Evolutionary conservation across 2,329 filamentous ascomycete species (phyloP).

Genomic region (Sordariomycetes sp.): DNA sequence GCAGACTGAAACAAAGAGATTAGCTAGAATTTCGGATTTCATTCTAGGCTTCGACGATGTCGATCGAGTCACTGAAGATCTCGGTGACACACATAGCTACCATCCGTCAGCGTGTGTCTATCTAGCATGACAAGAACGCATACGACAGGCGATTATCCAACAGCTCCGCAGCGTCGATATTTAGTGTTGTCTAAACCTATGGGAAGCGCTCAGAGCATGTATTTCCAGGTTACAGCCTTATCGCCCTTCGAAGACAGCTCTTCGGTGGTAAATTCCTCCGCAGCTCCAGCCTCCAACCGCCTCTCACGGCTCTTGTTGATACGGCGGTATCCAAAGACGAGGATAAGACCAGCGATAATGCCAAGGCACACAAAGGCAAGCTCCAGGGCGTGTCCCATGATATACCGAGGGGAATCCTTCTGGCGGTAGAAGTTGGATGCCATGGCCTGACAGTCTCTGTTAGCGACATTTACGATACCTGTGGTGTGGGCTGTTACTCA

Average conservation of each 20-base stretch:
- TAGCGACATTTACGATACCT: background rate
- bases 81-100: too few species aligned
- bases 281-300: conserved; percentile 30
- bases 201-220: conserved; percentile 32
- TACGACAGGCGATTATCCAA: too few species aligned
- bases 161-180: too few species aligned
- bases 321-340: conserved; percentile 35
- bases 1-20: too few species aligned
- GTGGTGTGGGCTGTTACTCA: background rate
- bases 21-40: too few species aligned
- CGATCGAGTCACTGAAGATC: too few species aligned
- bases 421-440: conserved; percentile 61
- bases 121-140: too few species aligned
- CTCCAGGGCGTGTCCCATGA: conserved; percentile 38
- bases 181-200: too few species aligned
- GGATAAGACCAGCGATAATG: conserved; percentile 17
- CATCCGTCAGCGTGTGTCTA: too few species aligned
- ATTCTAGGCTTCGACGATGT: too few species aligned
- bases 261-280: conserved; percentile 25
- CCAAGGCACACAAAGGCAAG: conserved; percentile 35
- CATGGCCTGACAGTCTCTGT: conserved; percentile 38
- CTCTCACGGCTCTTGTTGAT: conserved; percentile 48
- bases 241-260: conserved; percentile 51
- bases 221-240: conserved; percentile 50
- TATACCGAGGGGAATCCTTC: conserved; percentile 34